Base-by-base conservation (phyloP, 176 grass and related monocot genomes). In the Triticum timopheevii region DNA sequence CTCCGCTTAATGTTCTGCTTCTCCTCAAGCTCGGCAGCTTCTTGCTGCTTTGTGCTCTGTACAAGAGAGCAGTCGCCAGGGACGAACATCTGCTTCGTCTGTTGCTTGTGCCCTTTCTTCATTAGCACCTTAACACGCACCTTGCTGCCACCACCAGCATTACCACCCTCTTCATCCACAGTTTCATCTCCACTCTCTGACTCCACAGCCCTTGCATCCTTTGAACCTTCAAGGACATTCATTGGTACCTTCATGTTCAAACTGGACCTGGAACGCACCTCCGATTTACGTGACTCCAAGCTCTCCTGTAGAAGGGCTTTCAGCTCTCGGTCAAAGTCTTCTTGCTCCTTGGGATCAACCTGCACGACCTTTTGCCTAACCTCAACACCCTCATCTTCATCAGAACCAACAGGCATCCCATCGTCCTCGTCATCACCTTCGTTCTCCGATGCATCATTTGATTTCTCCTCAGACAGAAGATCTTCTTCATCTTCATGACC, bases 161-260 rank as follows among this genome's bases (percentile, higher is more conserved):
- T 82, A 71, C 90, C 93, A 79, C 91, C 88, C 69, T 94, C 92
- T 82, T 99, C 96, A 67, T 99, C 97, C 31, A 99, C 61, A 67
- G 94, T 99, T 81, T 99, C 97, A 85, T 99, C 97, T 80, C 94
- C 92, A 61, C 94, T 96, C 89, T 99, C 97, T 3, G 92, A 91
- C 64, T 94, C 94, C 6, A 47, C 66, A 1, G 79, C 70, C 73
- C 90, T 90, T 13, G 83, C 77, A 47, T 96, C 92, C 63, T 92
- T 92, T 8, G 89, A 91, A 84, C 97, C 94, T 81, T 99, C 94
- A 47, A 94, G 93, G 25, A 97, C 89, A 88, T 94, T 93, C 94
- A 99, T 99, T 56, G 97, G 97, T 88, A 99, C 88, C 85, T 92
- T 97, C 97, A 97, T 99, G 87, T 99, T 99, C 52, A 99, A 24